Base-by-base conservation (phyloP, 352 stramenopile species). In the Pythium insidiosum region DNA sequence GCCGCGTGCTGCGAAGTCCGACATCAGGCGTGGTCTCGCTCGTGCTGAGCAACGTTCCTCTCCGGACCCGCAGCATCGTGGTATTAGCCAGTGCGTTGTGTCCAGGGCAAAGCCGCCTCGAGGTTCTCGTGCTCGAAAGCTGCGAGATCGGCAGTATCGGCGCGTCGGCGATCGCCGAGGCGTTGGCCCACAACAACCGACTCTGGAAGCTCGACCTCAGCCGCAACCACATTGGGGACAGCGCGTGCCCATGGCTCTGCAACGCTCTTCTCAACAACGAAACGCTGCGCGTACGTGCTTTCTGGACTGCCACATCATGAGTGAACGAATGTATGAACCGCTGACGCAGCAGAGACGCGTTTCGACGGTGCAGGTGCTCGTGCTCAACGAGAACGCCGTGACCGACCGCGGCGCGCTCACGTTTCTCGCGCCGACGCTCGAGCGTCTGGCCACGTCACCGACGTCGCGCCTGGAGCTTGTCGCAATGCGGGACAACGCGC, bases 121-220 rank as follows among this genome's bases (percentile, higher is more conserved):
- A 84, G 40, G 73, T 87, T 52, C 63, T 89, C 43, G 77, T 87
- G 34, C 56, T 89, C 10, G 77, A 89, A 43, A 62, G 57, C 25
- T 89, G 77, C 24, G 46, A 42, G 23, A 53, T 88, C 29, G 73
- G 77, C 34, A 87, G 56, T 38, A 51, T 53, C 11, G 67, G 69
- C 13, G 73, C 60, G 7, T 59, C 60, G 13, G 68, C 70, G 4
- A 47, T 89, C 7, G 57, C 64, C 24, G 71, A 85, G 43, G 66
- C 69, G 1, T 43, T 85, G 24, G 48, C 28, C 3, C 55, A 67
- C 59, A 80, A 68, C 33, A 56, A 52, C 33, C 49, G 48, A 31
- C 63, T 89, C 10, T 84, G 76, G 69, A 89, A 89, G 42, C 59
- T 89, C 30, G 76, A 89, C 34, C 46, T 89, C 18, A 85, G 69